Evolutionary conservation across 2,329 filamentous ascomycete species (phyloP).

Genomic region (Zymoseptoria brevis): DNA sequence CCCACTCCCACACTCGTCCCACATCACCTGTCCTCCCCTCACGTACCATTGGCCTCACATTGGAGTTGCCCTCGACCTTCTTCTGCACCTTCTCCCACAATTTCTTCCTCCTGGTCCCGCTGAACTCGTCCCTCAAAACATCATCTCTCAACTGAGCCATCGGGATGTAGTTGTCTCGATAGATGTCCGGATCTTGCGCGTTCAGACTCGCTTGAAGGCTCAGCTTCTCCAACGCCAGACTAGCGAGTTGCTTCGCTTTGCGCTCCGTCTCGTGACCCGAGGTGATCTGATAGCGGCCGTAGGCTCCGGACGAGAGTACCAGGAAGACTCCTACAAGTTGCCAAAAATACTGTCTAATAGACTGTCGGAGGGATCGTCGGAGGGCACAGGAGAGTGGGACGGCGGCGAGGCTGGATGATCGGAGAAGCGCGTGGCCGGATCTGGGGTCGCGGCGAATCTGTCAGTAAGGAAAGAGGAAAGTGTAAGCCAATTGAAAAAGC

Average conservation of each 20-base stretch:
- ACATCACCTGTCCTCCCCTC: constrained; percentile 49
- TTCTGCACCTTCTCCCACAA: constrained; percentile 76
- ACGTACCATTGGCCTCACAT: constrained; percentile 72
- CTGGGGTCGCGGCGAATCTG: constrained; percentile 65
- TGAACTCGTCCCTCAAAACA: constrained; percentile 74
- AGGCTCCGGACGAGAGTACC: constrained; percentile 44
- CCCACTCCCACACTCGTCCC: constrained; percentile 61
- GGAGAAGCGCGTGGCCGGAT: constrained; percentile 53
- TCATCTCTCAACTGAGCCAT: constrained; percentile 87
- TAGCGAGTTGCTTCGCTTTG: constrained; percentile 74
- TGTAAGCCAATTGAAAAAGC: constrained; percentile 11
- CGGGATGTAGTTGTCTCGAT: constrained; percentile 71
- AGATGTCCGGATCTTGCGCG: constrained; percentile 52
- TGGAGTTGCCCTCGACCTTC: constrained; percentile 89
- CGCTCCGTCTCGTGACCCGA: constrained; percentile 58
- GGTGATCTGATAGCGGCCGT: constrained; percentile 57
- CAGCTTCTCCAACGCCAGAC: constrained; percentile 74
- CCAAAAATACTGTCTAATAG: constrained; percentile 81
- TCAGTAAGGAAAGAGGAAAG: constrained; percentile 54
- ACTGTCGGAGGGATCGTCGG: constrained; percentile 68
- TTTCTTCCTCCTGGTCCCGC: constrained; percentile 63
- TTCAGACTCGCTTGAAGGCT: constrained; percentile 78
- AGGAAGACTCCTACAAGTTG: constrained; percentile 61
- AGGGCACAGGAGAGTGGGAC: constrained; percentile 78
- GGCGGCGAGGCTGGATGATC: constrained; percentile 82